These are phyloP conservation scores for Scutellaria barbata DNA, from an alignment of 257 asterid species.

Conservation along the genomic window DNA sequence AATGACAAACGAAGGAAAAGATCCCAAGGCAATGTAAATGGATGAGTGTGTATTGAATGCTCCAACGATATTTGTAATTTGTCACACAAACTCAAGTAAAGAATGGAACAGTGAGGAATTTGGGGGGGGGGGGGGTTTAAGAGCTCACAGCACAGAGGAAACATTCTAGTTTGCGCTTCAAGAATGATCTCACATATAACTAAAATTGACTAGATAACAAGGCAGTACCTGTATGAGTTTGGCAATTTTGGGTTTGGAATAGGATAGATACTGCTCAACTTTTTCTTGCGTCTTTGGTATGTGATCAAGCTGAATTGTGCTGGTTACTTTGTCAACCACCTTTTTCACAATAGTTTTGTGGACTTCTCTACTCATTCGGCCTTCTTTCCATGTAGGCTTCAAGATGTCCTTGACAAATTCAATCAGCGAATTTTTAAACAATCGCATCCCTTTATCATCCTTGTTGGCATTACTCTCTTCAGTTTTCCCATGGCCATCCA, in stretches of 20 bases:
- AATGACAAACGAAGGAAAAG: background rate
- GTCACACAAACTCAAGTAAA: too few species aligned
- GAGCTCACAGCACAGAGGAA: background rate
- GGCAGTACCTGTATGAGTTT: constrained; percentile 86
- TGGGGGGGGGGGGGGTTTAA: too few species aligned
- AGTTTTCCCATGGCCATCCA: constrained; percentile 50
- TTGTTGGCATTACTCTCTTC: constrained; percentile 57
- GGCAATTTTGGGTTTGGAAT: constrained; percentile 73
- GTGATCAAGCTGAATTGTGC: constrained; percentile 69
- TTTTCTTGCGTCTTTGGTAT: constrained; percentile 83
- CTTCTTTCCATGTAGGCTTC: constrained; percentile 97
- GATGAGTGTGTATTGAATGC: too few species aligned
- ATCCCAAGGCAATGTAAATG: constrained; percentile 3
- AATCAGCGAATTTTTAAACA: constrained; percentile 76
- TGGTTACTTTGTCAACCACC: constrained; percentile 89
- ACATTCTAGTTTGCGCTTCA: background rate
- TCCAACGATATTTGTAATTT: too few species aligned
- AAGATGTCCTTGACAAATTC: constrained; percentile 87
- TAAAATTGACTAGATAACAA: background rate
- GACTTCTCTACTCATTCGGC: constrained; percentile 85
- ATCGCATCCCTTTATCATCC: constrained; percentile 83
- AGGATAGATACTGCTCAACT: constrained; percentile 72
- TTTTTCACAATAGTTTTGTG: constrained; percentile 92
- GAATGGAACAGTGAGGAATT: too few species aligned
- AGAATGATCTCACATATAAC: background rate